Conservation (phyloP, 768 basidiomycete species). For the Amanita rubescens region DNA sequence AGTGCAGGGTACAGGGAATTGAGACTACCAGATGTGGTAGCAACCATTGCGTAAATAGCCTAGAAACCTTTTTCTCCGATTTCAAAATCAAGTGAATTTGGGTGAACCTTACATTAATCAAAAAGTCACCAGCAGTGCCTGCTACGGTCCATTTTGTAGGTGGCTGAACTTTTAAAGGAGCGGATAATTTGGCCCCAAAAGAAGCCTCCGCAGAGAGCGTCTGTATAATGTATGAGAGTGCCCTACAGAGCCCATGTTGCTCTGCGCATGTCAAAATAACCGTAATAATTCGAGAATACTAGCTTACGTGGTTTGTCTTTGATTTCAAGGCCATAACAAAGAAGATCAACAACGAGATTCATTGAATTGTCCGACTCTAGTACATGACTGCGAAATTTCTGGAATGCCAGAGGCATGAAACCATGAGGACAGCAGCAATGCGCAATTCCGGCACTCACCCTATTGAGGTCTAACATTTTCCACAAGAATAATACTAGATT, state of each 20-base stretch:
- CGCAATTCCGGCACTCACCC: constrained; percentile 37
- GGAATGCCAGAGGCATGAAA: neutral
- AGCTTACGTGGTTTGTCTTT: constrained; percentile 88
- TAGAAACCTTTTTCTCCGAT: constrained; percentile 22
- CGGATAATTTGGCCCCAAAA: constrained; percentile 67
- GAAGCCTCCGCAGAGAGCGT: constrained; percentile 78
- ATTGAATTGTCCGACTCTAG: constrained; percentile 74
- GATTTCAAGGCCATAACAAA: constrained; percentile 79
- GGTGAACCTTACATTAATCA: constrained; percentile 61
- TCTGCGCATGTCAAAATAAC: constrained; percentile 39
- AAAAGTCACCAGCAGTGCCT: constrained; percentile 78
- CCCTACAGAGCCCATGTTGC: constrained; percentile 85
- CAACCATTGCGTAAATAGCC: constrained; percentile 87
- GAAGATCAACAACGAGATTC: constrained; percentile 70
- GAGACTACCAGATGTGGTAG: constrained; percentile 76
- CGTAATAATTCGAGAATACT: neutral
- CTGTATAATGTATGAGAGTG: constrained; percentile 88
- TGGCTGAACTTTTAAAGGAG: constrained; percentile 54
- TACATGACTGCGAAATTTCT: constrained; percentile 88
- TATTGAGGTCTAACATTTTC: constrained; percentile 91
- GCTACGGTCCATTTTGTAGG: constrained; percentile 71
- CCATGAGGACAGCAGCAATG: neutral
- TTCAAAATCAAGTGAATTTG: neutral
- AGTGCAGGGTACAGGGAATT: constrained; percentile 88
- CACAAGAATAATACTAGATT: constrained; percentile 70